Base-by-base conservation (phyloP, 2,329 filamentous ascomycete genomes). In the Daldinia eschscholtzii region DNA sequence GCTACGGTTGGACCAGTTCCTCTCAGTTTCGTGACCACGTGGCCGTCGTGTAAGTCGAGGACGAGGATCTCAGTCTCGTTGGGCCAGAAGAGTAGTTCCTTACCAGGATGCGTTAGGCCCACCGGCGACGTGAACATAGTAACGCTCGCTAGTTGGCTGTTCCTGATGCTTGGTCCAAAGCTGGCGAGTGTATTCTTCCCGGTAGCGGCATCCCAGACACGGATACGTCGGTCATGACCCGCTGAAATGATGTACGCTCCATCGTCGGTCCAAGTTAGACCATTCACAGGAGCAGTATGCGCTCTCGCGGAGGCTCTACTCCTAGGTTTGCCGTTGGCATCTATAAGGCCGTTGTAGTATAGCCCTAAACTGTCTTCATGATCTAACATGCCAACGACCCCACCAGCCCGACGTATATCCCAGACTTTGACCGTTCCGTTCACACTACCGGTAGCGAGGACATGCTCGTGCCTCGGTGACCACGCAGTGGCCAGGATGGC, bases 181-280 rank as follows among this genome's bases (percentile, higher is more conserved):
- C 91, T 94, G 0, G 92, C 92, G 5, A 98, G 87, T 0, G 93
- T 97, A 79, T 98, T 98, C 18, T 91, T 91, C 1, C 94, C 93
- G 0, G 89, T 93, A 0, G 85, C 85, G 1, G 92, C 88, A 77
- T 97, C 88, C 95, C 95, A 98, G 1, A 98, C 92, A 4, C 94
- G 88, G 70, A 98, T 91, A 7, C 91, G 88, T 56, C 92, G 86
- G 78, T 98, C 96, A 65, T 97, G 92, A 0, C 94, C 94, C 1
- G 92, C 87, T 0, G 92, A 93, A 12, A 98, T 85, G 18, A 98
- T 84, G 76, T 92, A 90, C 13, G 83, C 84, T 0, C 93, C 93
- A 76, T 93, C 90, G 67, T 93, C 90, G 0, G 92, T 94, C 93
- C 94, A 98, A 0, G 90, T 85, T 6, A 98, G 83, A 0, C 92